Evolutionary conservation across 192 early-diverging fungal genomes (phyloP).

Genomic region (Coemansia sp.): DNA sequence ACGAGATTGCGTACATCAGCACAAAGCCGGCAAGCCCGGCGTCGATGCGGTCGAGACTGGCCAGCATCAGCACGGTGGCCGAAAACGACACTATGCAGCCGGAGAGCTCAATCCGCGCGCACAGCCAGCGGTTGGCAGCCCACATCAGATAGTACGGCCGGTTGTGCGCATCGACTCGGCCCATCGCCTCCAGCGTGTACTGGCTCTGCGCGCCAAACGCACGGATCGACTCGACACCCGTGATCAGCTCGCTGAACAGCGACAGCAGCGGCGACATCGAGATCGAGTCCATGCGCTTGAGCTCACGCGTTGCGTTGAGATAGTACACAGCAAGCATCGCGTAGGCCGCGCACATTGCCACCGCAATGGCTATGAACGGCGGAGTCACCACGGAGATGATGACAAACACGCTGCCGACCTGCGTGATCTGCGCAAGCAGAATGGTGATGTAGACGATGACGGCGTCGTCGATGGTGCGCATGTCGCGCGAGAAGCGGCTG

Average conservation of each 20-base stretch:
- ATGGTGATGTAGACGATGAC: slow-evolving; percentile 57
- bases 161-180: slow-evolving; percentile 76
- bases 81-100: slow-evolving; percentile 77
- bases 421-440: slow-evolving; percentile 58
- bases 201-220: slow-evolving; percentile 80
- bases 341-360: slow-evolving; percentile 62
- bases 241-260: slow-evolving; percentile 81
- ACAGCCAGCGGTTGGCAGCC: slow-evolving; percentile 91
- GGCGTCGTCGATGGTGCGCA: slow-evolving; percentile 77
- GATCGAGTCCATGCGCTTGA: slow-evolving; percentile 86
- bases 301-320: slow-evolving; percentile 76
- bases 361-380: slow-evolving; percentile 70
- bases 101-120: slow-evolving; percentile 77
- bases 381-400: slow-evolving; percentile 71
- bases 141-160: slow-evolving; percentile 86
- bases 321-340: slow-evolving; percentile 71
- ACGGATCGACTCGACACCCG: slow-evolving; percentile 77
- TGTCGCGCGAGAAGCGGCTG: slow-evolving; percentile 89
- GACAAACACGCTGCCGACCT: slow-evolving; percentile 60
- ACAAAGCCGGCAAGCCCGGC: slow-evolving; percentile 88
- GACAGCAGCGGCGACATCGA: slow-evolving; percentile 76
- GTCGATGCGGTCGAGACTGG: slow-evolving; percentile 61
- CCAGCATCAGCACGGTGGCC: slow-evolving; percentile 68
- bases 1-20: slow-evolving; percentile 82
- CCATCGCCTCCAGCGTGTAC: slow-evolving; percentile 67